These are phyloP conservation scores for Dactylellina drechsleri DNA, from an alignment of 2,329 filamentous ascomycete genomes.

Conservation along the genomic window DNA sequence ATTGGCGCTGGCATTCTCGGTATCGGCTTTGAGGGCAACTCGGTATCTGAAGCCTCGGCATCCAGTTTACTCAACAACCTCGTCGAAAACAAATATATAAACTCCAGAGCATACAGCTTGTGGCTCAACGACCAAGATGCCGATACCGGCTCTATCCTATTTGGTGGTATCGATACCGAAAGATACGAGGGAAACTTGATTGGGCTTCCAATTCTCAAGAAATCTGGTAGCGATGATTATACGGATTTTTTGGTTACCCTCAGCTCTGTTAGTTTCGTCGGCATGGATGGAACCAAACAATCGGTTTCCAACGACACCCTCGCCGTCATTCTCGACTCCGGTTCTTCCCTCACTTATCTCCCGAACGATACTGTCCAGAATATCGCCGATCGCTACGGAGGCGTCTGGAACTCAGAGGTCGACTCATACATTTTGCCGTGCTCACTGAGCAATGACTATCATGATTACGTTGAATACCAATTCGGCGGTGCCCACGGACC, in stretches of 20 bases:
- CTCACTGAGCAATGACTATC: constrained; percentile 67
- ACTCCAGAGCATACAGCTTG: constrained; percentile 74
- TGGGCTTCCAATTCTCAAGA: constrained; percentile 73
- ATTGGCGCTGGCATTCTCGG: constrained; percentile 69
- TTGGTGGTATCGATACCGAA: constrained; percentile 79
- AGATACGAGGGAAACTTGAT: constrained; percentile 75
- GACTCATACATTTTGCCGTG: constrained; percentile 66
- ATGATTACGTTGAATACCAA: constrained; percentile 54
- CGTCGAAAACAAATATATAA: constrained; percentile 71
- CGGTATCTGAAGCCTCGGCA: constrained; percentile 63
- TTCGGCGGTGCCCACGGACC: constrained; percentile 68
- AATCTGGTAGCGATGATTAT: constrained; percentile 64
- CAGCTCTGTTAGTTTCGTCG: constrained; percentile 67
- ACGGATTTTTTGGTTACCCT: constrained; percentile 76
- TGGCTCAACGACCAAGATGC: constrained; percentile 71
- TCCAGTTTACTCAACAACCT: constrained; percentile 74
- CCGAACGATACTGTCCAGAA: constrained; percentile 44
- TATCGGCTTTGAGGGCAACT: constrained; percentile 61
- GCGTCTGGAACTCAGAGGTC: constrained; percentile 42
- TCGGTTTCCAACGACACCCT: constrained; percentile 64
- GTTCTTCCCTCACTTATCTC: constrained; percentile 58
- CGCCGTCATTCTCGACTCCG: constrained; percentile 75
- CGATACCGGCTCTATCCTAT: constrained; percentile 76
- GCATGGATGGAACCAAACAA: constrained; percentile 59
- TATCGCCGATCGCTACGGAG: constrained; percentile 31